These are phyloP conservation scores for Phoma herbarum DNA, from an alignment of 2,329 filamentous ascomycete genomes.

Conservation along the genomic window DNA sequence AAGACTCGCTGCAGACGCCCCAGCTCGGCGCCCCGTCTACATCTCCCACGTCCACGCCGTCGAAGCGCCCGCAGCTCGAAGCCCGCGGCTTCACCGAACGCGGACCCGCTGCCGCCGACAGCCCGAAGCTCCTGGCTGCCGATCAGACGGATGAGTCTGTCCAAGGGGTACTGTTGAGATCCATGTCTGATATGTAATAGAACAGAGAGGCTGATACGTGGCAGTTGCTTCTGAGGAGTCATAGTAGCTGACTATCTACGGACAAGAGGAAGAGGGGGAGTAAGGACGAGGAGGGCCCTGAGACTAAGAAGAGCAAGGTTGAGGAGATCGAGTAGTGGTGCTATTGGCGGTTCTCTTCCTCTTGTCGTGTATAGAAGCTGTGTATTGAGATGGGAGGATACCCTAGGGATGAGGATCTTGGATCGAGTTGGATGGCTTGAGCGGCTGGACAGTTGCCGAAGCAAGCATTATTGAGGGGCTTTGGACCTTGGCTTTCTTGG, in stretches of 20 bases:
- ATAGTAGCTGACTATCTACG: slow-evolving; percentile 26
- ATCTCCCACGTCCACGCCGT: slow-evolving; percentile 17
- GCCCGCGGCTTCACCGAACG: slow-evolving; percentile 73
- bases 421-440: not conserved
- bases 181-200: slow-evolving; percentile 17
- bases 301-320: slow-evolving; percentile 15
- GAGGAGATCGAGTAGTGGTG: slow-evolving; percentile 12
- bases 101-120: slow-evolving; percentile 64
- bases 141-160: slow-evolving; percentile 71
- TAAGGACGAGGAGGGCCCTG: not conserved
- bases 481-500: not conserved
- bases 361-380: slow-evolving; percentile 11
- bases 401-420: not conserved
- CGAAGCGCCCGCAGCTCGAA: slow-evolving; percentile 62
- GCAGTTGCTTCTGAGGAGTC: slow-evolving; percentile 24
- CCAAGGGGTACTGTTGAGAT: slow-evolving; percentile 56
- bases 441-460: slow-evolving; percentile 1
- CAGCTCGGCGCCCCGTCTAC: slow-evolving; percentile 34
- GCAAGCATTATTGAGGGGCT: not conserved
- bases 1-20: slow-evolving; percentile 40
- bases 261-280: slow-evolving; percentile 22
- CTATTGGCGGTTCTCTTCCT: slow-evolving; percentile 13
- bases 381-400: slow-evolving; percentile 1
- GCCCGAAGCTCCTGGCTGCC: slow-evolving; percentile 68
- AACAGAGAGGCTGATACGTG: slow-evolving; percentile 14